Percentiles rank a stretch among this genome's conserved stretches.
phyloP scores from a whole-genome alignment of 441 rosid species.

The Bruguiera hainesii region DNA sequence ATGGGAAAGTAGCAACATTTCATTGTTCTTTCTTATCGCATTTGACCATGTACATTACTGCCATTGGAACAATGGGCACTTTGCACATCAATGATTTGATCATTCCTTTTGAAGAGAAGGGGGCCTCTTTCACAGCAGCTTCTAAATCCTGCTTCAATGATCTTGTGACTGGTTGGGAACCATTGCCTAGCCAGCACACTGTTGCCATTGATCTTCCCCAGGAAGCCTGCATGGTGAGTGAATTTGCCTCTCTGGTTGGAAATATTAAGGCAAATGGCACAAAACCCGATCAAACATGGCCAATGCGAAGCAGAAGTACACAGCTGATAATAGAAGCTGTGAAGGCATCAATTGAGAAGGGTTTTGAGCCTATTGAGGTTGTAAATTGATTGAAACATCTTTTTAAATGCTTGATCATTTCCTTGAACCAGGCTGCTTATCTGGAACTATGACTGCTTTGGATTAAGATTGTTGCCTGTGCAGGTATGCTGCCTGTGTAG shows the following conservation, averaged over 20 bases:
- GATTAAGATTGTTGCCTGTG: too few relatives aligned
- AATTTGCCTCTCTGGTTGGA: conserved; percentile 59
- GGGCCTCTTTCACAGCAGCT: conserved; percentile 39
- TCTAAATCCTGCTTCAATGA: conserved; percentile 50
- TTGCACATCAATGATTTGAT: conserved; percentile 55
- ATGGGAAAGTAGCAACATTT: conserved; percentile 53
- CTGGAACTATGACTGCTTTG: too few relatives aligned
- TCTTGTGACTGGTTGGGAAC: conserved; percentile 43
- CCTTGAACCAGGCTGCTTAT: too few relatives aligned
- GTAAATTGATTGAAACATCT: conserved; percentile 12
- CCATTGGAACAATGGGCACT: conserved; percentile 58
- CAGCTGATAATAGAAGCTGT: conserved; percentile 67
- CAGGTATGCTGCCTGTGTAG: too few relatives aligned
- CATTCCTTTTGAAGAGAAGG: conserved; percentile 58
- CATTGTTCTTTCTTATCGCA: conserved; percentile 69
- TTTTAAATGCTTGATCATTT: not conserved
- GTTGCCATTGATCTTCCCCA: conserved; percentile 51
- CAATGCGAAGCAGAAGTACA: conserved; percentile 56
- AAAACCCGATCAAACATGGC: conserved; percentile 64
- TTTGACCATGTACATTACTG: conserved; percentile 66
- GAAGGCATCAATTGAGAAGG: conserved; percentile 49
- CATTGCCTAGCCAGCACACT: conserved; percentile 39
- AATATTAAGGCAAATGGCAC: conserved; percentile 47
- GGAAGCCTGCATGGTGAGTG: conserved; percentile 70
- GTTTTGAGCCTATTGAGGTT: conserved; percentile 49